Conservation (phyloP, 2,329 filamentous ascomycete species). For the Amylocarpus encephaloides region DNA sequence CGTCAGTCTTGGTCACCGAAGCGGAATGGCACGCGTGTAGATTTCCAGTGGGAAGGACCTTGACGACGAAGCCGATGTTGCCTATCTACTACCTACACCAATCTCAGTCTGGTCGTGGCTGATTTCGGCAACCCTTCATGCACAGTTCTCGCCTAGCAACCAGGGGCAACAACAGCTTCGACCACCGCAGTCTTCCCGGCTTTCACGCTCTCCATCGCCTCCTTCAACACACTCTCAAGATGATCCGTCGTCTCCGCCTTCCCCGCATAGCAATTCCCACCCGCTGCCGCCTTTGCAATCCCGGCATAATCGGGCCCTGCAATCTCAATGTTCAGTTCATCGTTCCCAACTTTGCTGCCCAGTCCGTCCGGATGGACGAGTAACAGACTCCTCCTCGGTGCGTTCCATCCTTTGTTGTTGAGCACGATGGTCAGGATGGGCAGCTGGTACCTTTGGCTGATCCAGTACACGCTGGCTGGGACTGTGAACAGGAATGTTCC, state of each 20-base stretch:
- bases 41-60: no score
- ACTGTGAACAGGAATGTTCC: conserved; percentile 62
- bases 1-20: no score
- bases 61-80: no score
- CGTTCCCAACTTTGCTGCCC: conserved; percentile 54
- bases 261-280: conserved; percentile 55
- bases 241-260: conserved; percentile 51
- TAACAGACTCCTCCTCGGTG: conserved; percentile 52
- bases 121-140: no score
- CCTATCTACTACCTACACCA: no score
- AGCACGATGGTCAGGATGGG: conserved; percentile 60
- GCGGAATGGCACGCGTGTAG: no score
- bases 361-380: conserved; percentile 60
- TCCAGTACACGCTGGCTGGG: conserved; percentile 63
- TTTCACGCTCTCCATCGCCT: conserved; percentile 54
- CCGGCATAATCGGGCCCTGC: conserved; percentile 60
- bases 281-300: conserved; percentile 59
- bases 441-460: conserved; percentile 58
- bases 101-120: no score
- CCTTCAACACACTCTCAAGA: conserved; percentile 45
- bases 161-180: conserved; percentile 36
- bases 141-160: conserved; percentile 17
- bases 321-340: conserved; percentile 61
- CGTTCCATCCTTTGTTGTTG: conserved; percentile 67
- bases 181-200: conserved; percentile 53